Percentiles rank a stretch among this genome's conserved stretches.
phyloP scores from a whole-genome alignment of 23 red algal species.

The Gracilariopsis chorda region DNA sequence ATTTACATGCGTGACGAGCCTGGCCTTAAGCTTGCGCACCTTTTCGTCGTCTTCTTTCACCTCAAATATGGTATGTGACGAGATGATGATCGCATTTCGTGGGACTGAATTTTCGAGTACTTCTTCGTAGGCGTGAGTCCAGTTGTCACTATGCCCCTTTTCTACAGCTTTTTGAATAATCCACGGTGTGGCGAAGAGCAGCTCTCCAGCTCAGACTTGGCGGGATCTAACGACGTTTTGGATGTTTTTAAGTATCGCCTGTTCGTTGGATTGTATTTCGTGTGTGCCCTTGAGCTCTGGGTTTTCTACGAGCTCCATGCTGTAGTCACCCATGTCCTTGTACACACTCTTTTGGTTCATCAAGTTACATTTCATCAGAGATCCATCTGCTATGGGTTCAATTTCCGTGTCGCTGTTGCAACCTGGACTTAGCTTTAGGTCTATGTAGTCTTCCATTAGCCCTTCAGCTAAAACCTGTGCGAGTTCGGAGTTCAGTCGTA shows the following conservation, averaged over 20 bases:
- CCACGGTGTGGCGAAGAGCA: not conserved
- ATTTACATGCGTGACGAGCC: not conserved
- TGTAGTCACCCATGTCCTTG: too few relatives aligned
- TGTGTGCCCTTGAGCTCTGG: too few relatives aligned
- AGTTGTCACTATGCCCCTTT: not conserved
- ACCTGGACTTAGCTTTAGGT: too few relatives aligned
- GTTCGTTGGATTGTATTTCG: too few relatives aligned
- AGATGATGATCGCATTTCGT: not conserved
- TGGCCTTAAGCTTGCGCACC: not conserved
- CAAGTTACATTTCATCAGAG: too few relatives aligned
- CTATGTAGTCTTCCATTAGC: not conserved
- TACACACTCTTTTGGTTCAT: too few relatives aligned
- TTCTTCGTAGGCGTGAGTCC: not conserved
- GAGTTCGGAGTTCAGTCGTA: not conserved
- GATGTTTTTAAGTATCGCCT: too few relatives aligned
- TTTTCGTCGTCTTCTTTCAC: conserved; percentile 4
- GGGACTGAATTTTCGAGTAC: not conserved
- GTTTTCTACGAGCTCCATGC: too few relatives aligned
- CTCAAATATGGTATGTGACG: not conserved
- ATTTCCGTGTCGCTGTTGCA: too few relatives aligned
- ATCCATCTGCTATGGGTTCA: too few relatives aligned
- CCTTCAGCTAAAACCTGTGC: not conserved
- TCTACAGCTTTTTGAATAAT: not conserved
- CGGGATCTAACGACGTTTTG: not conserved
- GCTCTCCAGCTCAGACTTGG: not conserved